phyloP scores from a whole-genome alignment of 371 early-diverging fungal species.

The Mortierella sp. region DNA sequence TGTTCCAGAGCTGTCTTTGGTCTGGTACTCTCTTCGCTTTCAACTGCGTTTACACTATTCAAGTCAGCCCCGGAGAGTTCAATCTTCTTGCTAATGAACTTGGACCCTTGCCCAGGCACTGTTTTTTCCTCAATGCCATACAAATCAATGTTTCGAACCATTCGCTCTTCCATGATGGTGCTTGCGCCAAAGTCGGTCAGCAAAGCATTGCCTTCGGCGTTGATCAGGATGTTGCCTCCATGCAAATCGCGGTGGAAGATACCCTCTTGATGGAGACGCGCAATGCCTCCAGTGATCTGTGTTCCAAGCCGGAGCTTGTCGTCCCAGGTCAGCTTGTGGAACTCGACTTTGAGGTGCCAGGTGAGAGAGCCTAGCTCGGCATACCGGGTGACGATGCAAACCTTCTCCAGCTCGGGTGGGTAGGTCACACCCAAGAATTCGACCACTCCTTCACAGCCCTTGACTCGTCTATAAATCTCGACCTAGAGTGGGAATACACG shows the following conservation, averaged over 20 bases:
- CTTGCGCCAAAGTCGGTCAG: conserved; percentile 53
- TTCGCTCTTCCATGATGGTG: conserved; percentile 25
- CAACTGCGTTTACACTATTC: not conserved
- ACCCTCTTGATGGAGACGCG: conserved; percentile 30
- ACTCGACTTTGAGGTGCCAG: conserved; percentile 45
- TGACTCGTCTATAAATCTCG: conserved; percentile 45
- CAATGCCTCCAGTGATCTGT: conserved; percentile 36
- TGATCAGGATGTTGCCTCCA: conserved; percentile 52
- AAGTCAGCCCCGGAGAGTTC: conserved; percentile 12
- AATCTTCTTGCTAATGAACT: conserved; percentile 33
- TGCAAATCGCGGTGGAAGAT: conserved; percentile 50
- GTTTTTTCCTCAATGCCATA: conserved; percentile 21
- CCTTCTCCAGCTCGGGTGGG: conserved; percentile 25
- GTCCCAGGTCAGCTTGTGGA: conserved; percentile 44
- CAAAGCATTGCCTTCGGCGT: conserved; percentile 43
- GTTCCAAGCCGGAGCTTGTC: conserved; percentile 43
- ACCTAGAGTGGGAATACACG: conserved; percentile 16
- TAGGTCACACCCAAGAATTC: conserved; percentile 40
- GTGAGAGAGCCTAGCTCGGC: conserved; percentile 45
- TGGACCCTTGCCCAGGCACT: conserved; percentile 13
- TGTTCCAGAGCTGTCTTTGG: not conserved
- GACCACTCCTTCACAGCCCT: conserved; percentile 31
- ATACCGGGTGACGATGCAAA: conserved; percentile 48
- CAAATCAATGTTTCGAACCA: conserved; percentile 15
- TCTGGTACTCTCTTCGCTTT: no score